Evolutionary conservation across 805 yeast genomes (phyloP), one percentile per base, ranked within the genome.

Genomic region (Candida anglica): DNA sequence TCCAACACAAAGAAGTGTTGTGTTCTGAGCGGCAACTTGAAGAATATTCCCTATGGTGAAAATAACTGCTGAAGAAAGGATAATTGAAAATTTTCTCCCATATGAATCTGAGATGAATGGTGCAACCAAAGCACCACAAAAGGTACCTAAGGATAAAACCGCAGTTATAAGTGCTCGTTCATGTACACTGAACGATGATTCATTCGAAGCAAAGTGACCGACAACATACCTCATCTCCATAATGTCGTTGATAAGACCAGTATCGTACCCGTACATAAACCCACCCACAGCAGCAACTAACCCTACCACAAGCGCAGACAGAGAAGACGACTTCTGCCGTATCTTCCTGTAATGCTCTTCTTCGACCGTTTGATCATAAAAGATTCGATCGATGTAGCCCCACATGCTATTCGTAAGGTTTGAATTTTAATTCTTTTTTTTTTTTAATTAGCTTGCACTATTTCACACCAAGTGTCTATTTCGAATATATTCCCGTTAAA

Each of bases 221-320:
- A 68, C 66, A 27, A 87, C 87, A 51, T 74, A 84, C 9, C 60
- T 46, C 94, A 88, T 86, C 42, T 86, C 93, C 34, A 82, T 52
- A 5, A 87, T 63, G 41, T 86, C 86, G 52, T 86, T 86, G 33
- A 86, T 81, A 30, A 86, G 62, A 1, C 96, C 96, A 0, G 96
- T 87, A 56, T 87, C 96, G 52, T 85, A 88, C 1, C 96, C 96
- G 53, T 82, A 87, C 27, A 87, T 63, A 52, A 87, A 84, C 0
- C 96, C 96, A 18, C 96, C 96, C n/a, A 85, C 73, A 10, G 95
- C 94, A 8, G 93, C 91, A 39, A 86, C 79, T 15, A 76, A 52
- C 38, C 95, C 95, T 3, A 87, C 89, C 6, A 73, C 61, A 21
- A 84, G 56, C 3, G 94, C 86, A 71, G 81, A 77, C 28, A 69